Base-by-base conservation (phyloP, 768 basidiomycete species). In the Lentinula guzmanii region DNA sequence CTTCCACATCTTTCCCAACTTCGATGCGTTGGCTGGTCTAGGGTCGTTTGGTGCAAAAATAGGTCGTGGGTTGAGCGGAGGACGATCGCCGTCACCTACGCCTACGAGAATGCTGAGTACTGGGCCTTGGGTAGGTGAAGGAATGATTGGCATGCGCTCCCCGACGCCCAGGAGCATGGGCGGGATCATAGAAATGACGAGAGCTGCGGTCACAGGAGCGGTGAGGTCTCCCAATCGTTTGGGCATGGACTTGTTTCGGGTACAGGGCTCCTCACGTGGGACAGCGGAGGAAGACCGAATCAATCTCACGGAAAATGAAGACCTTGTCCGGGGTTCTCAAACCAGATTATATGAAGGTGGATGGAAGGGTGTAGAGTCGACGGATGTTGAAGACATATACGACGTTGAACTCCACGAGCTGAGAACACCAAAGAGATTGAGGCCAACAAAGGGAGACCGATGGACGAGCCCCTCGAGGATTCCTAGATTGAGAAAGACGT, bases 1-100 rank as follows among this genome's bases (percentile, higher is more conserved):
- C 4, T 48, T 59, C 34, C 58, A 59, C 46, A 48, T 59, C 31
- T 51, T 59, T 39, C 58, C 58, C 58, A 59, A 59, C 34, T 59
- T 59, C 16, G 55, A 56, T 45, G 55, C 55, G 24, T 43, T 56
- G 16, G 41, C 41, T 8, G 41, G 55, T 5, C 41, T 56, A 9
- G 55, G 55, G 8, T 24, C 55, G 3, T 34, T 51, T 15, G 48
- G 58, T 9, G 45, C 37, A 5, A 59, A 59, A 50, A 13, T 59
- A 37, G 34, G 58, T 34, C 58, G 55, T 1, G 55, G 55, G 24
- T 13, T 56, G 24, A 43, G 39, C 55, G 31, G 55, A 42, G 39
- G 41, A 41, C 55, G 41, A 24, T 56, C 41, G 3, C 55, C 55
- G 21, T 41, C 55, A 16, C 55, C 55, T 21, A 41, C 24, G 24